These are phyloP conservation scores for Capsicum pubescens DNA, from an alignment of 257 asterid species.

Conservation along the genomic window DNA sequence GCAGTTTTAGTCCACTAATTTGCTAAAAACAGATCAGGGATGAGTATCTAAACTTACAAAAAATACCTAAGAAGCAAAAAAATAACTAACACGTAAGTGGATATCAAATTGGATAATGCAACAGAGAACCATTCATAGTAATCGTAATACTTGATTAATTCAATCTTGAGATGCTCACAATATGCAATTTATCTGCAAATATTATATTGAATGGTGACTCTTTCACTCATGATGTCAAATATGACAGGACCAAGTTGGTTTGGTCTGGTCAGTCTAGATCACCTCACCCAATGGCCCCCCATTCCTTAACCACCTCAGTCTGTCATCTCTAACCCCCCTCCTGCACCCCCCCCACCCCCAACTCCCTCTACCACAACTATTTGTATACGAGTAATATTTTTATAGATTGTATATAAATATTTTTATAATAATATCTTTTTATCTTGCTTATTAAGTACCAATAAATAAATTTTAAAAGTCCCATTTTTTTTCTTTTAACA, in stretches of 20 bases:
- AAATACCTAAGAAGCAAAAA: background rate
- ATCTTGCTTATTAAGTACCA: background rate
- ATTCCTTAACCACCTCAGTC: background rate
- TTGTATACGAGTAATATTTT: background rate
- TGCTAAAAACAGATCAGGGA: background rate
- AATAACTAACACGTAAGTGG: background rate
- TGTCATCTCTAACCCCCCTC: background rate
- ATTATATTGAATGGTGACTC: background rate
- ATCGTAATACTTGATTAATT: background rate
- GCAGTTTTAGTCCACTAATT: no score
- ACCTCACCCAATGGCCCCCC: background rate
- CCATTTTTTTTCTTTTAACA: no score
- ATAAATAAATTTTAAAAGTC: background rate
- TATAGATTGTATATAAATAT: background rate
- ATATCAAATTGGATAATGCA: background rate
- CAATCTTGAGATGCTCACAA: background rate
- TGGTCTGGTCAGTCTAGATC: background rate
- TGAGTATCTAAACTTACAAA: background rate
- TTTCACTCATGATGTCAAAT: background rate
- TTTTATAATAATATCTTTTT: background rate
- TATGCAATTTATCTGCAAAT: no score
- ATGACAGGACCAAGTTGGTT: background rate
- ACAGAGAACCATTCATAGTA: background rate
- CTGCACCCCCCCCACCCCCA: no score
- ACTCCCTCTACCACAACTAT: no score